A percentile compares a stretch with the other conserved stretches of the same genome.
Evolutionary conservation across 2,329 filamentous ascomycete genomes (phyloP).

Genomic region (Fusarium sambucinum): DNA sequence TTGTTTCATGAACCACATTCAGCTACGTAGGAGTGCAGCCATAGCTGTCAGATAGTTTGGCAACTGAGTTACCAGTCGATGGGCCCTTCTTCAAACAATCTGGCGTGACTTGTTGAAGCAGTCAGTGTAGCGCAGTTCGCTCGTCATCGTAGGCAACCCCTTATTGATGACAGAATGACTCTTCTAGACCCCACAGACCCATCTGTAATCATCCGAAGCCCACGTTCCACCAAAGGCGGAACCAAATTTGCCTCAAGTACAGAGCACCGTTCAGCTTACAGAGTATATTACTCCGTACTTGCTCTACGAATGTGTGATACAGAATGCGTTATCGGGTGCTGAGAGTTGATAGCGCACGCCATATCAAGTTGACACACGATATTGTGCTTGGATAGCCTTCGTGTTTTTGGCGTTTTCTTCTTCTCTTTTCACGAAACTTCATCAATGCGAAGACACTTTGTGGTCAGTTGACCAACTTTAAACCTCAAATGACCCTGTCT

Average conservation of each 20-base stretch:
- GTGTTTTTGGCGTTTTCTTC: neutral
- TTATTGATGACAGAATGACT: conserved; percentile 27
- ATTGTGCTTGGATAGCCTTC: neutral
- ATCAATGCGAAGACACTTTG: conserved; percentile 10
- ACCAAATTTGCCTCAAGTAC: conserved; percentile 39
- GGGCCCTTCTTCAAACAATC: conserved; percentile 1
- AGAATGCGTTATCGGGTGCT: no score
- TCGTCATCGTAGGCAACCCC: conserved; percentile 1
- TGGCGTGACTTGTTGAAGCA: neutral
- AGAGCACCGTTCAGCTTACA: conserved; percentile 14
- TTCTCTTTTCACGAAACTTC: neutral
- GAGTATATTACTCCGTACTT: neutral
- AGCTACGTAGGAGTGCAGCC: neutral
- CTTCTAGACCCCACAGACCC: conserved; percentile 29
- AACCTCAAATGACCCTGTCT: conserved; percentile 19
- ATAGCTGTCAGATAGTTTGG: neutral
- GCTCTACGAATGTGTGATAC: neutral
- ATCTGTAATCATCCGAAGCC: conserved; percentile 41
- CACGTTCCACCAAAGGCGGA: conserved; percentile 41
- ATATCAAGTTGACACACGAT: neutral
- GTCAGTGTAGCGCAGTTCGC: neutral
- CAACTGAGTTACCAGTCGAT: neutral
- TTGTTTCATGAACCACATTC: conserved; percentile 13
- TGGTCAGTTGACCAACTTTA: conserved; percentile 20
- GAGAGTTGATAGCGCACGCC: neutral